A percentile compares a stretch with the other conserved stretches of the same genome.
Evolutionary conservation across 495 filamentous ascomycete genomes (phyloP).

Genomic region (Terfezia boudieri): DNA sequence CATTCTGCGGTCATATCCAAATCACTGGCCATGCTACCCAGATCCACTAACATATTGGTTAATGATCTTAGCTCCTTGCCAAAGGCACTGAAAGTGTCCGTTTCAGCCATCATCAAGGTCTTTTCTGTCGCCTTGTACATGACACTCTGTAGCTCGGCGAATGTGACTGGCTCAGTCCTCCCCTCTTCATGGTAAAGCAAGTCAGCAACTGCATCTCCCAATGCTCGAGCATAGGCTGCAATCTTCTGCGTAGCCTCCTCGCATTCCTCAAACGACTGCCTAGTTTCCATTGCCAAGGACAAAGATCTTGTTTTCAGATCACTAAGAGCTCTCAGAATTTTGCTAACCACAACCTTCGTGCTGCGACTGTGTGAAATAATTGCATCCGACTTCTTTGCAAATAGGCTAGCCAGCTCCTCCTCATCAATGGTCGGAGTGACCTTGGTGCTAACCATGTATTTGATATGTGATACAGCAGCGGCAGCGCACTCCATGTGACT

Average conservation of each 20-base stretch:
- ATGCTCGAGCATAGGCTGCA: slow-evolving; percentile 39
- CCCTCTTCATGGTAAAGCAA: slow-evolving; percentile 48
- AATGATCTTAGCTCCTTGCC: slow-evolving; percentile 39
- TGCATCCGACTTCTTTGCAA: slow-evolving; percentile 46
- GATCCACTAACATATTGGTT: slow-evolving; percentile 43
- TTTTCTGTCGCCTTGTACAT: slow-evolving; percentile 34
- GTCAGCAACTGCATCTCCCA: slow-evolving; percentile 41
- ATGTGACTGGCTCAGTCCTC: slow-evolving; percentile 40
- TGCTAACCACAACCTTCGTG: slow-evolving; percentile 62
- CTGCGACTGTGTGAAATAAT: slow-evolving; percentile 56
- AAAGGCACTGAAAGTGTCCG: slow-evolving; percentile 45
- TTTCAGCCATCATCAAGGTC: slow-evolving; percentile 29
- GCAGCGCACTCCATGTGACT: slow-evolving; percentile 62
- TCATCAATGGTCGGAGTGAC: slow-evolving; percentile 30
- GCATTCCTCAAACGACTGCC: slow-evolving; percentile 32
- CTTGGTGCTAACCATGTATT: slow-evolving; percentile 40
- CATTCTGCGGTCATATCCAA: slow-evolving; percentile 60
- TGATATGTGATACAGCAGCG: slow-evolving; percentile 38
- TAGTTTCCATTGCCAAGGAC: slow-evolving; percentile 40
- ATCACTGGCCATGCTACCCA: slow-evolving; percentile 49
- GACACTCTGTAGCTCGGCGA: slow-evolving; percentile 38
- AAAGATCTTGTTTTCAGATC: slow-evolving; percentile 60
- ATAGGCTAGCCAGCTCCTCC: slow-evolving; percentile 41
- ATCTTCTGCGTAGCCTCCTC: slow-evolving; percentile 42
- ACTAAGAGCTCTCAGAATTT: slow-evolving; percentile 52